These are phyloP conservation scores for Solanum rostratum DNA, from an alignment of 257 asterid species.

Conservation along the genomic window DNA sequence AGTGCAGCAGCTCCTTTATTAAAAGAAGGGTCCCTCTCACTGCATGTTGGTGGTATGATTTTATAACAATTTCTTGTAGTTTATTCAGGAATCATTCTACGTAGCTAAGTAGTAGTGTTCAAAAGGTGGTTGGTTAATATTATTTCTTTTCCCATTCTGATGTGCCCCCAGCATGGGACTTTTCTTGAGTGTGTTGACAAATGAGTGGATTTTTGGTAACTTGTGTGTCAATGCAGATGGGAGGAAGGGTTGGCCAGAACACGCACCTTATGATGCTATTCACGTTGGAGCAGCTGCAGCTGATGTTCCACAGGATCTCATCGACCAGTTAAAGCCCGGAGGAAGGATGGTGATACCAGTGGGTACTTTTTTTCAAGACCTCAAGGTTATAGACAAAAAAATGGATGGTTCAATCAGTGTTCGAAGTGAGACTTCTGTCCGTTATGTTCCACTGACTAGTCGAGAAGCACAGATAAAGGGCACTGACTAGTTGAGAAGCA, in stretches of 20 bases:
- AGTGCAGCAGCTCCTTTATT: conserved; percentile 72
- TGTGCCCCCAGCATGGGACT: not conserved
- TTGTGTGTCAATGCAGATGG: conserved; percentile 41
- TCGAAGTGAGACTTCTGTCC: conserved; percentile 62
- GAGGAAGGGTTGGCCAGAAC: conserved; percentile 82
- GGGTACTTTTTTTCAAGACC: conserved; percentile 67
- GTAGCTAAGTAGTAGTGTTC: not conserved
- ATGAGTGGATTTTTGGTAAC: not conserved
- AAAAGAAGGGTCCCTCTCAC: conserved; percentile 58
- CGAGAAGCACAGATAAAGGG: conserved; percentile 74
- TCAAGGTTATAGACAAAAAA: conserved; percentile 79
- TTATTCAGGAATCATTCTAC: not conserved
- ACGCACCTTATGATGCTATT: conserved; percentile 89
- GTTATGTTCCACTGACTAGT: conserved; percentile 87
- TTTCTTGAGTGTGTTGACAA: not conserved
- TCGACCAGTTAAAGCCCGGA: conserved; percentile 88
- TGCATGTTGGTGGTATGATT: conserved; percentile 70
- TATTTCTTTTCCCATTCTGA: not conserved
- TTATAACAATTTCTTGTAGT: not conserved
- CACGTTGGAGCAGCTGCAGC: conserved; percentile 97
- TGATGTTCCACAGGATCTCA: conserved; percentile 70
- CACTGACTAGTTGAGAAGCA: conserved; percentile 71
- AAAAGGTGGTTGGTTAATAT: not conserved
- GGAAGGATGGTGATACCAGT: conserved; percentile 96
- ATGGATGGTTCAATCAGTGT: conserved; percentile 46